Percentiles rank a stretch among this genome's conserved stretches.
Evolutionary conservation across 371 early-diverging fungal genomes (phyloP).

Genomic region (Mortierella sp.): DNA sequence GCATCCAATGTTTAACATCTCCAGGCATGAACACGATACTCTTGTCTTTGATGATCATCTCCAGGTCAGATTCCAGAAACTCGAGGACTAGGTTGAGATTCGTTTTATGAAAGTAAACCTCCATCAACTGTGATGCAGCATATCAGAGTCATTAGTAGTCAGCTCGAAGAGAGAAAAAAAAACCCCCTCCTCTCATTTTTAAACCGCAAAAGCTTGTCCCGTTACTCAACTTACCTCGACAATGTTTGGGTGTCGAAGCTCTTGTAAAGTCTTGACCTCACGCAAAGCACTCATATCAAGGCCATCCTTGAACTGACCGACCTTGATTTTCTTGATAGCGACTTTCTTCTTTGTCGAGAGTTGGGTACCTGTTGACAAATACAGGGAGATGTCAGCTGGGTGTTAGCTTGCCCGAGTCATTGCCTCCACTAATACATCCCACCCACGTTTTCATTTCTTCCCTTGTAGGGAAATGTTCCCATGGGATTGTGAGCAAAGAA

Average conservation of each 20-base stretch:
- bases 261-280: slow-evolving; percentile 97
- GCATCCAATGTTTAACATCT: slow-evolving; percentile 99
- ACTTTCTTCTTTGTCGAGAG: slow-evolving; percentile 70
- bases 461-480: not conserved
- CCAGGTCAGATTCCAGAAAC: slow-evolving; percentile 95
- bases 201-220: not conserved
- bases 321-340: slow-evolving; percentile 97
- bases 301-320: slow-evolving; percentile 87
- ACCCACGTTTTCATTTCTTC: not conserved
- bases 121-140: slow-evolving; percentile 73
- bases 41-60: slow-evolving; percentile 97
- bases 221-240: slow-evolving; percentile 69
- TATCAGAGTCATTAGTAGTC: not conserved
- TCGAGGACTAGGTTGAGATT: slow-evolving; percentile 97
- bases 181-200: too few species aligned
- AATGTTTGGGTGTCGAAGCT: slow-evolving; percentile 92
- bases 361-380: slow-evolving; percentile 20
- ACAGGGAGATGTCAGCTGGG: not conserved
- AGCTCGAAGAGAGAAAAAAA: slow-evolving; percentile 1
- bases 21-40: slow-evolving; percentile 93
- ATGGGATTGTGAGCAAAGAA: not conserved
- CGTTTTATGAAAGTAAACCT: slow-evolving; percentile 94
- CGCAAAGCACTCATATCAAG: slow-evolving; percentile 97
- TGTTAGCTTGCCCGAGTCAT: not conserved
- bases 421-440: not conserved